Conservation (phyloP, 1,284 basidiomycete species). For the Cutaneotrichosporon daszewskae region DNA sequence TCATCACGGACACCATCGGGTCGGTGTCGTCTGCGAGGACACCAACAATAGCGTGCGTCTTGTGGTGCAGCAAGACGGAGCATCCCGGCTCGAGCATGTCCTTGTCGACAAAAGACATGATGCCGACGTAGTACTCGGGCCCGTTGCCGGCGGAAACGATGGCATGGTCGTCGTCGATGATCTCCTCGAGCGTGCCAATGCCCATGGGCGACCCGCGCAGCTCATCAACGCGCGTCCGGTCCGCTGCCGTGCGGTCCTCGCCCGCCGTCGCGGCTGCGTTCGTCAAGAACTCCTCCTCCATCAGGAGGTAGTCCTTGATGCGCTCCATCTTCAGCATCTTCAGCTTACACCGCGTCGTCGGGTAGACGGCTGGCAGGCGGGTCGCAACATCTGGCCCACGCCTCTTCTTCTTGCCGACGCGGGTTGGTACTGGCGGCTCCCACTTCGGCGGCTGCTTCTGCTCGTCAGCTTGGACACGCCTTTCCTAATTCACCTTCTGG, state of each 20-base stretch:
- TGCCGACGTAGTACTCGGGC: constrained; percentile 96
- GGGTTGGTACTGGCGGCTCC: constrained; percentile 96
- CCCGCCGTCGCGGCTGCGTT: constrained; percentile 84
- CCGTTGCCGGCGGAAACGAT: constrained; percentile 94
- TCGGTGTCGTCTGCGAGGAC: constrained; percentile 96
- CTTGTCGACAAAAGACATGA: constrained; percentile 99
- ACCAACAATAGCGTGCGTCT: constrained; percentile 90
- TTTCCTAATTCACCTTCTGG: constrained; percentile 51
- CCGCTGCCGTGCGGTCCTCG: constrained; percentile 95
- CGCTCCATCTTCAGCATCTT: constrained; percentile 94
- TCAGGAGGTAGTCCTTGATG: constrained; percentile 94
- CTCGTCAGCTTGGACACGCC: constrained; percentile 1
- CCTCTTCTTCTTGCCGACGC: constrained; percentile 91
- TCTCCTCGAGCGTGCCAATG: constrained; percentile 95
- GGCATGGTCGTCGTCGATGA: constrained; percentile 99
- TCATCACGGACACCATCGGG: constrained; percentile 97
- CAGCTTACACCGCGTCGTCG: constrained; percentile 90
- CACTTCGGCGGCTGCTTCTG: constrained; percentile 68
- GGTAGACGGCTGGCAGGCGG: constrained; percentile 88
- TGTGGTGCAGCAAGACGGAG: constrained; percentile 91
- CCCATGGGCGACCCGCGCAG: constrained; percentile 93
- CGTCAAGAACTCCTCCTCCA: constrained; percentile 96
- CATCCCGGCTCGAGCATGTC: constrained; percentile 95
- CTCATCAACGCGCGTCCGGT: constrained; percentile 89
- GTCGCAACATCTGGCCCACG: constrained; percentile 84